Conservation (phyloP, 306 rosid species). For the Medicago ruthenica region DNA sequence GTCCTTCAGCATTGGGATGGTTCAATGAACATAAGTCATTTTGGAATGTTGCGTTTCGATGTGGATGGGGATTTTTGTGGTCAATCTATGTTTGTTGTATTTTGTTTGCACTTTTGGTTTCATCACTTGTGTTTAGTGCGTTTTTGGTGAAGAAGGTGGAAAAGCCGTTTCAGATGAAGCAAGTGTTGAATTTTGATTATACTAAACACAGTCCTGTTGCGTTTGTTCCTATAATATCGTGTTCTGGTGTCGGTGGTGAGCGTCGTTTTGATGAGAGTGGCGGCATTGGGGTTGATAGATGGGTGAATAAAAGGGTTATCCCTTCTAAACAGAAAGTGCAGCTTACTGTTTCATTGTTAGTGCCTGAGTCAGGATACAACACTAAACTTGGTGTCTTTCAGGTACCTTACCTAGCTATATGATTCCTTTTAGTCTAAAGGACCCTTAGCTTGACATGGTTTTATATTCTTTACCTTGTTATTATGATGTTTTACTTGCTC, state of each 20-base stretch:
- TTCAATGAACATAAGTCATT: constrained; percentile 56
- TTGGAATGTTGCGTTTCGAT: constrained; percentile 60
- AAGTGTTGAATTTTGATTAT: constrained; percentile 76
- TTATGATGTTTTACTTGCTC: constrained; percentile 29
- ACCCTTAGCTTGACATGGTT: not conserved
- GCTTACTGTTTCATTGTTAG: constrained; percentile 58
- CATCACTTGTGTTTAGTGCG: constrained; percentile 61
- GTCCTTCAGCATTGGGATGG: constrained; percentile 49
- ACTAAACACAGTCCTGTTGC: constrained; percentile 81
- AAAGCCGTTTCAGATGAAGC: constrained; percentile 70
- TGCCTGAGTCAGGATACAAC: constrained; percentile 93
- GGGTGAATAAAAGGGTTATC: constrained; percentile 46
- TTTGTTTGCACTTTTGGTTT: constrained; percentile 64
- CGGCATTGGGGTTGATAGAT: constrained; percentile 35
- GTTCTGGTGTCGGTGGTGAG: constrained; percentile 51
- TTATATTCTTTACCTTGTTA: not conserved
- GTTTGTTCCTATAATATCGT: constrained; percentile 61
- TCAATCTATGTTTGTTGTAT: constrained; percentile 68
- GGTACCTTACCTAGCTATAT: constrained; percentile 60
- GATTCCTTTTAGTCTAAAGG: constrained; percentile 20
- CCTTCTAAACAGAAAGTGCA: constrained; percentile 64
- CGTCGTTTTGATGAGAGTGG: constrained; percentile 41
- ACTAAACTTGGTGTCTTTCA: constrained; percentile 90
- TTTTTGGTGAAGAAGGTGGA: constrained; percentile 61
- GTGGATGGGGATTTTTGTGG: constrained; percentile 87